phyloP scores from a whole-genome alignment of 2,329 filamentous ascomycete species.

The Claviceps humidiphila region DNA sequence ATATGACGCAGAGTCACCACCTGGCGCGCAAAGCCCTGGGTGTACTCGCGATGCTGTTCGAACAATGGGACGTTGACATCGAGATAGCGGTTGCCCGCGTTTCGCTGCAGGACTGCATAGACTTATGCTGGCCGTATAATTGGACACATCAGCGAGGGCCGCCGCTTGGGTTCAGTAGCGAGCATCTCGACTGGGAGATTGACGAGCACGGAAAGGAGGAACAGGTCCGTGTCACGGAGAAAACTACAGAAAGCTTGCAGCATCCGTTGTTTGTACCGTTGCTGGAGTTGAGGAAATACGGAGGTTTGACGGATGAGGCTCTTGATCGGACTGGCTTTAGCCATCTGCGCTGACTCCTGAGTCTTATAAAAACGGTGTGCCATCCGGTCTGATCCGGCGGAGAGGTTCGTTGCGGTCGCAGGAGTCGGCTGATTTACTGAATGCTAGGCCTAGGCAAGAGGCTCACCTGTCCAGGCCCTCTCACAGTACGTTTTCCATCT shows the following conservation, averaged over 20 bases:
- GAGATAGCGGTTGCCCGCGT: slow-evolving; percentile 23
- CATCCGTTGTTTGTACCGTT: background rate
- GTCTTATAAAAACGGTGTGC: too few species aligned
- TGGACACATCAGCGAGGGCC: background rate
- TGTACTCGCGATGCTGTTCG: slow-evolving; percentile 41
- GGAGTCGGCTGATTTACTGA: too few species aligned
- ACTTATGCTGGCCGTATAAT: background rate
- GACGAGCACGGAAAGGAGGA: background rate
- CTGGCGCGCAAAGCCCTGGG: slow-evolving; percentile 45
- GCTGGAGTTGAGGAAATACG: background rate
- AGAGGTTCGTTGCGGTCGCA: too few species aligned
- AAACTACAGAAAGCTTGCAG: background rate
- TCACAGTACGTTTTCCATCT: too few species aligned
- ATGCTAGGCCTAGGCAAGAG: too few species aligned
- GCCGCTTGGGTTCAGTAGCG: background rate
- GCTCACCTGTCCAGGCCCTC: too few species aligned
- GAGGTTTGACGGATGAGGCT: background rate
- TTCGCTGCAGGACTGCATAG: slow-evolving; percentile 19
- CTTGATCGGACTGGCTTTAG: background rate
- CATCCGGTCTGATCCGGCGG: too few species aligned
- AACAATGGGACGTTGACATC: slow-evolving; percentile 43
- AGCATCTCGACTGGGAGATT: background rate
- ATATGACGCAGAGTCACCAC: slow-evolving; percentile 46
- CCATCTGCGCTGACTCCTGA: background rate
- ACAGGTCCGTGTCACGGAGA: background rate